Base-by-base conservation (phyloP, 768 basidiomycete genomes). In the Rhodosporidiobolus odoratus region DNA sequence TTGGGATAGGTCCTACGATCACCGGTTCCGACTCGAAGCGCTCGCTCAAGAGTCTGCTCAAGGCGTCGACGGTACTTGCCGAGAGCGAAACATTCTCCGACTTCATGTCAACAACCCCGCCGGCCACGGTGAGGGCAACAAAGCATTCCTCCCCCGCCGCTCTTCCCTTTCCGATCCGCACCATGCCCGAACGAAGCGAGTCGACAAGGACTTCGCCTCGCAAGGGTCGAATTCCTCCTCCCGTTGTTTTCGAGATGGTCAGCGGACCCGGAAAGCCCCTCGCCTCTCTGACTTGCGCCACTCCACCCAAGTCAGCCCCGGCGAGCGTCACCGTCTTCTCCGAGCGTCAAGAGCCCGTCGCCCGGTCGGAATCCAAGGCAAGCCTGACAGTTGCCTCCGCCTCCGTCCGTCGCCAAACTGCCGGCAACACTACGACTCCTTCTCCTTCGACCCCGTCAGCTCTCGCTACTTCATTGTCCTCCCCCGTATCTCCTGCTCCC, bases 1-100 rank as follows among this genome's bases (percentile, higher is more conserved):
- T 72, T 30, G 58, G 59, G 0, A 17, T 58, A 5, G 43, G 32
- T 17, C 13, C 37, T 3, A 25, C 4, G 6, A 21, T 64, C 2
- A 43, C 34, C 32, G 32, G 35, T 2, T 61, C 56, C 32, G 56
- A 59, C 12, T 72, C 71, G 62, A 67, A 64, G 32, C 62, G 71
- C 4, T 65, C 71, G 12, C 34, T 71, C 27, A 63, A 63, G 41
- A 66, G 62, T 35, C 61, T 65, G 43, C 40, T 66, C 54, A 62
- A 64, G 50, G 45, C 52, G 37, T 62, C 66, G 34, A 40, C 61
- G 34, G 50, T 52, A 6, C 35, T 67, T 1, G 40, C 65, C 0
- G 38, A 58, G 27, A 59, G 66, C 62, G 66, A 67, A 8, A 48
- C 70, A 3, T 35, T 50, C 32, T 37, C 63, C 38, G 66, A 72